Percentiles rank a stretch among this genome's conserved stretches.
phyloP scores from a whole-genome alignment of 1,284 basidiomycete genomes.

The Boletellus sp. region DNA sequence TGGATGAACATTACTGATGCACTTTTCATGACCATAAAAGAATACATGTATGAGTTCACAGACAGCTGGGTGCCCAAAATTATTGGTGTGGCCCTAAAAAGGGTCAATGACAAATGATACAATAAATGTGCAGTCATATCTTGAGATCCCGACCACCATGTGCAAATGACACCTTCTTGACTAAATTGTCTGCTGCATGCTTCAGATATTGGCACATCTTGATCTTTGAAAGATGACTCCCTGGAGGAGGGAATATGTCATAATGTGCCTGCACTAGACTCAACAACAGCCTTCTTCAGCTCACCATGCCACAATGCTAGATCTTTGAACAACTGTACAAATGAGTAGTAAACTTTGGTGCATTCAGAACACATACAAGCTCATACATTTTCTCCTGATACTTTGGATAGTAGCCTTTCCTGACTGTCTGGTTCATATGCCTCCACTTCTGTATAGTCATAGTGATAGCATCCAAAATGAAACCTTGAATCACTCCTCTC shows the following conservation, averaged over 20 bases:
- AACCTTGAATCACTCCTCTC: not conserved
- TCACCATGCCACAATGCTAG: not conserved
- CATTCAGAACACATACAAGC: too few species aligned
- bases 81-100: not conserved
- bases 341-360: too few species aligned
- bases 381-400: not conserved
- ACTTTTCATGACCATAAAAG: not conserved
- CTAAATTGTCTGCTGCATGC: not conserved
- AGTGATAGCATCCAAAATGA: not conserved
- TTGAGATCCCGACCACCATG: not conserved
- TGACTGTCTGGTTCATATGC: not conserved
- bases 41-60: not conserved
- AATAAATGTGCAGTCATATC: not conserved
- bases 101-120: not conserved
- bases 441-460: not conserved
- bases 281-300: not conserved
- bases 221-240: not conserved
- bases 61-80: not conserved
- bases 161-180: not conserved
- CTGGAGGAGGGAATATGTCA: not conserved
- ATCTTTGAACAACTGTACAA: not conserved
- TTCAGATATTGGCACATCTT: not conserved
- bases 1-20: not conserved
- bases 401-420: not conserved
- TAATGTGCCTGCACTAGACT: too few species aligned